Evolutionary conservation across 805 yeast genomes (phyloP), one percentile per base, ranked within the genome.

Genomic region (Blastobotrys parvus): DNA sequence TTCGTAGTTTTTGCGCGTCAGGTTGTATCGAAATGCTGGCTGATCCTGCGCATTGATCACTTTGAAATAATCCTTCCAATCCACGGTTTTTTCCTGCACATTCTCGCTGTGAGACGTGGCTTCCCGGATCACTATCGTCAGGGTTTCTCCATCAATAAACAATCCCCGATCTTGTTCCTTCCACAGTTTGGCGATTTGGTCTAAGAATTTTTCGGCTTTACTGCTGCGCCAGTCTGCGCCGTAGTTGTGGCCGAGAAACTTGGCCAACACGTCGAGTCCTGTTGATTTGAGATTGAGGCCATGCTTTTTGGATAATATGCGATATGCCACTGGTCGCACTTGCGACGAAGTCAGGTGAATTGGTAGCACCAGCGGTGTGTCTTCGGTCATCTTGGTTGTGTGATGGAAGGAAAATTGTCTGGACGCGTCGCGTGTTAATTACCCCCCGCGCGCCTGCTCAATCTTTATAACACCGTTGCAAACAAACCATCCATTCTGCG

Each of bases 221-320:
- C 76, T 67, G 7, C 82, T 75, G 53, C 84, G 74, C 97, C 98
- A 90, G 39, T 87, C 88, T 5, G 74, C 75, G 8, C 97, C 97
- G 61, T 80, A 89, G 35, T 72, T 72, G 34, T 69, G 70, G 2
- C 97, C 92, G 20, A 92, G 69, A 42, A 77, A 73, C n/a, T 77
- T 78, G 1, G 96, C 84, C 25, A 92, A 64, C 1, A 74, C 72
- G 35, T 70, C 74, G 13, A 92, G 67, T 0, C 96, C 97, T 49
- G 83, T 80, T 0, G 96, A 80, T 55, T 90, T 87, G 49, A 92
- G 75, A 60, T 88, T 88, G 22, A 92, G 72, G 0, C 97, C 96
- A 59, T 87, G 90, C 58, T 90, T 92, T 62, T 88, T 90, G 3
- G 97, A 85, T 6, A 92, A 62, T 1, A 90, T 75, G 33, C 98